Conservation (phyloP, 805 yeast genomes). For the Ogataea kodamae region DNA sequence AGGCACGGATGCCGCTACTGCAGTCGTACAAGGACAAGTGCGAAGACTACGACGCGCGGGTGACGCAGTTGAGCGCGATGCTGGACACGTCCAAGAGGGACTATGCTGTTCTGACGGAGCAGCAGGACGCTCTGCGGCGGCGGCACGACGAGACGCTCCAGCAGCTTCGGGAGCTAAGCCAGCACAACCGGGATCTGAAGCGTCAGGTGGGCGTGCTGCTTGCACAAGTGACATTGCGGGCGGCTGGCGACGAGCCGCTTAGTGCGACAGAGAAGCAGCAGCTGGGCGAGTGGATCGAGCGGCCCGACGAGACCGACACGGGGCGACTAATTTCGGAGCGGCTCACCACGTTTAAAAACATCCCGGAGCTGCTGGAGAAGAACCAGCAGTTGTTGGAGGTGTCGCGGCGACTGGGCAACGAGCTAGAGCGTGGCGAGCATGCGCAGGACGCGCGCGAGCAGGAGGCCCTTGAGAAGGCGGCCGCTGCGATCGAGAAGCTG, state of each 20-base stretch:
- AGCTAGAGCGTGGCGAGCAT: constrained; percentile 63
- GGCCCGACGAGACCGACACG: constrained; percentile 53
- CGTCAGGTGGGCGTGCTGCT: constrained; percentile 77
- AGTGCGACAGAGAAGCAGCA: constrained; percentile 62
- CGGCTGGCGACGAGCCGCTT: constrained; percentile 56
- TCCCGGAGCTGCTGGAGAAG: constrained; percentile 66
- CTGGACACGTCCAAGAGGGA: constrained; percentile 54
- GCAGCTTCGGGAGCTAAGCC: constrained; percentile 47
- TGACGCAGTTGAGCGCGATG: constrained; percentile 51
- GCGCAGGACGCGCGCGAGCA: constrained; percentile 41
- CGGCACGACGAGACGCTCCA: constrained; percentile 41
- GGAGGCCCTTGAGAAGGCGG: constrained; percentile 41
- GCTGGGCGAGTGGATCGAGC: constrained; percentile 50
- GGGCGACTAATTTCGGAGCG: constrained; percentile 69
- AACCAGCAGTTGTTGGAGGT: constrained; percentile 70
- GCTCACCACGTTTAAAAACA: constrained; percentile 63
- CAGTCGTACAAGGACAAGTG: constrained; percentile 62
- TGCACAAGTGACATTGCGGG: constrained; percentile 58
- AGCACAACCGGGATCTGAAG: constrained; percentile 68
- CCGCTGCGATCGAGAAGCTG: constrained; percentile 60
- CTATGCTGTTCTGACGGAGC: constrained; percentile 20
- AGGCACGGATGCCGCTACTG: constrained; percentile 72
- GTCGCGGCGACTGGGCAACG: constrained; percentile 67
- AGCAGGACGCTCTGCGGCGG: constrained; percentile 24
- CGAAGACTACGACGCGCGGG: constrained; percentile 50